Conservation (phyloP, 2,329 filamentous ascomycete genomes). For the Xylaria hypoxylon region DNA sequence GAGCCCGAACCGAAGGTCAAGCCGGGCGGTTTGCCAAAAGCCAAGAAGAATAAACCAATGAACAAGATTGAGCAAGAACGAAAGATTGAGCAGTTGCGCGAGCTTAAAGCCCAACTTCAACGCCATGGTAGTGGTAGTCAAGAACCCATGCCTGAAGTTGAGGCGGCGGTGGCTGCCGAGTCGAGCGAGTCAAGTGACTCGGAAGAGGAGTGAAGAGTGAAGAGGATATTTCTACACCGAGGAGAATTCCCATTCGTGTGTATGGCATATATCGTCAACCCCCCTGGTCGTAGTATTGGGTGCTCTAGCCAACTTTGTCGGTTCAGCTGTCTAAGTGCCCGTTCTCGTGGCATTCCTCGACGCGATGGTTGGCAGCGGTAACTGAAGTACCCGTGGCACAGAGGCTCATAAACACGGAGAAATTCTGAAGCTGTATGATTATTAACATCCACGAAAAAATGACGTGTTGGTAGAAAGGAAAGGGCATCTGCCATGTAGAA, state of each 20-base stretch:
- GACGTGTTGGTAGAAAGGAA: conserved; percentile 21
- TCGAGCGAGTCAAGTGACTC: conserved; percentile 50
- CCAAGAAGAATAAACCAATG: conserved; percentile 83
- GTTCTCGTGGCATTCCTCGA: background rate
- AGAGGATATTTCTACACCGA: background rate
- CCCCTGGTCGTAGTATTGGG: conserved; percentile 12
- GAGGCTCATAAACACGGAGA: conserved; percentile 4
- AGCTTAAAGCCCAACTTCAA: conserved; percentile 65
- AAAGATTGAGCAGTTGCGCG: conserved; percentile 72
- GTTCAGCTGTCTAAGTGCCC: conserved; percentile 6
- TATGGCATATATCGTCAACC: conserved; percentile 15
- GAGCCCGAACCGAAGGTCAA: conserved; percentile 45
- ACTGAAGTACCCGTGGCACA: conserved; percentile 7
- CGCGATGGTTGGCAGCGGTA: background rate
- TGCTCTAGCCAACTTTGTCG: conserved; percentile 14
- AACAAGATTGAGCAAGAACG: conserved; percentile 77
- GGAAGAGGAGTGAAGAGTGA: conserved; percentile 46
- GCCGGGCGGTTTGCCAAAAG: conserved; percentile 59
- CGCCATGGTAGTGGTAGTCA: conserved; percentile 59
- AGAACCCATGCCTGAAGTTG: conserved; percentile 46
- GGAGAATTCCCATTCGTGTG: background rate
- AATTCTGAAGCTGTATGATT: conserved; percentile 37
- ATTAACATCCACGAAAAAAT: conserved; percentile 34
- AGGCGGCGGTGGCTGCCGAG: conserved; percentile 42
- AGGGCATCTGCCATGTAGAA: conserved; percentile 31